These are phyloP conservation scores for Aspergillus funiculosus DNA, from an alignment of 495 filamentous ascomycete genomes.

Conservation along the genomic window DNA sequence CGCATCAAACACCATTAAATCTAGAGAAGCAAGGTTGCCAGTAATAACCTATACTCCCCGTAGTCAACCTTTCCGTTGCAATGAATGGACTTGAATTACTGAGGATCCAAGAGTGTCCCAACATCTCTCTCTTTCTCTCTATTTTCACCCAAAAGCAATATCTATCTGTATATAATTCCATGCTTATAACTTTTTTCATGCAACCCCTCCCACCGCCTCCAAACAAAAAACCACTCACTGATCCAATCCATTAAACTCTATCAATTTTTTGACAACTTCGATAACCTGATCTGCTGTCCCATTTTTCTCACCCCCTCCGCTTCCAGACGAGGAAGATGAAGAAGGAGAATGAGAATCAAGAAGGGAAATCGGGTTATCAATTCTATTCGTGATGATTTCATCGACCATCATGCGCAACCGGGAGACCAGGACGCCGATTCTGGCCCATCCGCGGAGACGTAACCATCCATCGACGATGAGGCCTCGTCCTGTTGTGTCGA, in stretches of 20 bases:
- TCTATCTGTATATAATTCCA: too few relatives aligned
- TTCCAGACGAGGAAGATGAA: slow-evolving; percentile 24
- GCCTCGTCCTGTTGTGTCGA: slow-evolving; percentile 85
- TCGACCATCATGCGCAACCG: slow-evolving; percentile 82
- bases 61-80: too few relatives aligned
- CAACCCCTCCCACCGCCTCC: too few relatives aligned
- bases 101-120: too few relatives aligned
- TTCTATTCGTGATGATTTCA: slow-evolving; percentile 65
- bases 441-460: slow-evolving; percentile 82
- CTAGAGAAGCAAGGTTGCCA: too few relatives aligned
- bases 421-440: slow-evolving; percentile 85
- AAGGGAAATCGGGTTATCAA: slow-evolving; percentile 60
- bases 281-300: slow-evolving; percentile 60
- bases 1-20: too few relatives aligned
- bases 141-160: too few relatives aligned
- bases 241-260: slow-evolving; percentile 86
- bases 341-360: slow-evolving; percentile 34
- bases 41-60: too few relatives aligned
- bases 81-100: too few relatives aligned
- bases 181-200: too few relatives aligned
- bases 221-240: slow-evolving; percentile 28
- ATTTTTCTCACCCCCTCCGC: not conserved
- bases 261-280: slow-evolving; percentile 64
- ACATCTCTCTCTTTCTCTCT: too few relatives aligned
- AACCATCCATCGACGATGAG: slow-evolving; percentile 93